These are phyloP conservation scores for Hypoxylon sp. DNA, from an alignment of 2,329 filamentous ascomycete genomes.

Conservation along the genomic window DNA sequence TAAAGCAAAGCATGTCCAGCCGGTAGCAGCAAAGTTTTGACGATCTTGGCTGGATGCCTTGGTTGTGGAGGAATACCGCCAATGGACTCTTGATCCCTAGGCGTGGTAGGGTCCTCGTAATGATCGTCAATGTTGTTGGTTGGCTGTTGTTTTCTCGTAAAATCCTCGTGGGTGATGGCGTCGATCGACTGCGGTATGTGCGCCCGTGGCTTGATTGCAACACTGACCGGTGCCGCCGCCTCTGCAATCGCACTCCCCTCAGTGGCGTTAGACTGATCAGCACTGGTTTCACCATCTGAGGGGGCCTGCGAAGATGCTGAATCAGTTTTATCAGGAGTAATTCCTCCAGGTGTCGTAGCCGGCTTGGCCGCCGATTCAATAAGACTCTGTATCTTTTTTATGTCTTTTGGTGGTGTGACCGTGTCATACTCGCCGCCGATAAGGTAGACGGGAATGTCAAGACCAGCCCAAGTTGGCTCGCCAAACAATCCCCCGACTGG, in stretches of 20 bases:
- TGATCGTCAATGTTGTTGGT: slow-evolving; percentile 46
- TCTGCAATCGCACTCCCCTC: slow-evolving; percentile 60
- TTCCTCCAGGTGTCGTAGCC: slow-evolving; percentile 1
- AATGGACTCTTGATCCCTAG: slow-evolving; percentile 61
- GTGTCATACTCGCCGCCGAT: slow-evolving; percentile 83
- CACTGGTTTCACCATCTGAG: slow-evolving; percentile 28
- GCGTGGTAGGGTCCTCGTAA: slow-evolving; percentile 63
- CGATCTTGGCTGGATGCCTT: slow-evolving; percentile 64
- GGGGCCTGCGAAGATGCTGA: slow-evolving; percentile 14
- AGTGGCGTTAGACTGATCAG: slow-evolving; percentile 8
- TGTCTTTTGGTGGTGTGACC: slow-evolving; percentile 79
- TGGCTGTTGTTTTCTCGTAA: slow-evolving; percentile 51
- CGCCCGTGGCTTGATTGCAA: slow-evolving; percentile 52
- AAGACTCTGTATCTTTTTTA: slow-evolving; percentile 73
- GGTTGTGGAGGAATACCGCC: slow-evolving; percentile 64
- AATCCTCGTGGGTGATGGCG: slow-evolving; percentile 59
- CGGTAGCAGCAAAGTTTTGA: slow-evolving; percentile 80
- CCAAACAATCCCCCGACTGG: slow-evolving; percentile 77
- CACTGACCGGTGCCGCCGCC: slow-evolving; percentile 64
- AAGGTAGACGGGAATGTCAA: slow-evolving; percentile 82
- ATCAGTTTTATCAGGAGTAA: slow-evolving; percentile 14
- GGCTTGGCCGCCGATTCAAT: slow-evolving; percentile 50
- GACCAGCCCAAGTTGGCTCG: slow-evolving; percentile 77
- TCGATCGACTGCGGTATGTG: slow-evolving; percentile 58
- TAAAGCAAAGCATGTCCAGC: slow-evolving; percentile 89